phyloP scores from a whole-genome alignment of 2,329 filamentous ascomycete genomes.

The Scedosporium dehoogii region DNA sequence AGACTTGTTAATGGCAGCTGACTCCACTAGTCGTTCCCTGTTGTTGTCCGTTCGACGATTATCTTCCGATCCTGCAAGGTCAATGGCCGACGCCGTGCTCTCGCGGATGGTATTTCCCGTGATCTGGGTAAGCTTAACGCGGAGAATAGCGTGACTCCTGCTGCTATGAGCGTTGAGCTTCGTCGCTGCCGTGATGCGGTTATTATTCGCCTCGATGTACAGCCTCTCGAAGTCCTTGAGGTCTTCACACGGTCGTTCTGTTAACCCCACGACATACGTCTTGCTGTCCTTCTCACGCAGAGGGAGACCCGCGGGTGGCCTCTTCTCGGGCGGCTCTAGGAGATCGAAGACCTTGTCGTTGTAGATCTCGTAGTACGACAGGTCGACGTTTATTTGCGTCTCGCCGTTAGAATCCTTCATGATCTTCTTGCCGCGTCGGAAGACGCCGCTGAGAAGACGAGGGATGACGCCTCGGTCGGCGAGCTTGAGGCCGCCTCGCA shows the following conservation, averaged over 20 bases:
- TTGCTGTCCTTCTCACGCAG: conserved; percentile 79
- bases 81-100: conserved; percentile 86
- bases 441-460: conserved; percentile 73
- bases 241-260: conserved; percentile 70
- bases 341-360: conserved; percentile 92
- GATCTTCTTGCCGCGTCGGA: conserved; percentile 75
- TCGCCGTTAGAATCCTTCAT: conserved; percentile 65
- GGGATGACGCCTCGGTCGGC: conserved; percentile 84
- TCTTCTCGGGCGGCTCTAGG: conserved; percentile 79
- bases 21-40: conserved; percentile 87
- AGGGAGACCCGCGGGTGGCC: conserved; percentile 68
- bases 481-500: conserved; percentile 81
- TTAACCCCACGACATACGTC: conserved; percentile 77
- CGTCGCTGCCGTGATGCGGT: conserved; percentile 79
- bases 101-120: conserved; percentile 58
- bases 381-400: conserved; percentile 60
- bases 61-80: conserved; percentile 90
- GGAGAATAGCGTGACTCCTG: conserved; percentile 80
- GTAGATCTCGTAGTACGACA: conserved; percentile 96
- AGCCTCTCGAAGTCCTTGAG: conserved; percentile 83
- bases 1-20: conserved; percentile 94
- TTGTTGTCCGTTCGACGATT: conserved; percentile 90
- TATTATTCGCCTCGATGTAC: conserved; percentile 87
- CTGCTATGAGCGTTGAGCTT: conserved; percentile 90
- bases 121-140: conserved; percentile 76